Evolutionary conservation across 2,329 filamentous ascomycete species (phyloP).

Genomic region (Rhytidhysteron rufulum): DNA sequence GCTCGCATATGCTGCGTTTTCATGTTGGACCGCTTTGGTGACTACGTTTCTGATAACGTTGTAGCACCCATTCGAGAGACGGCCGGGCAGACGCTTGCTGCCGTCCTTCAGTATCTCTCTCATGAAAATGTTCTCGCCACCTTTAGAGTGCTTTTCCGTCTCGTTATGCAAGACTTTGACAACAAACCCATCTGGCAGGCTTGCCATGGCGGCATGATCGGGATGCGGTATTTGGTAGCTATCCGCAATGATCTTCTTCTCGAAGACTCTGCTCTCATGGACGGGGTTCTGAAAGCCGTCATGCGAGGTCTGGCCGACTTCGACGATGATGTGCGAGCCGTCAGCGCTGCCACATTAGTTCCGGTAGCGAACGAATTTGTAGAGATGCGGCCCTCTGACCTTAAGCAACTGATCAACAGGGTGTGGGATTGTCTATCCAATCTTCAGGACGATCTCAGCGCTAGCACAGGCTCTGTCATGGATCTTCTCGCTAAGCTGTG

Average conservation of each 20-base stretch:
- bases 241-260: constrained; percentile 90
- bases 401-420: constrained; percentile 83
- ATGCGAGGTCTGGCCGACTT: constrained; percentile 90
- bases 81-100: constrained; percentile 88
- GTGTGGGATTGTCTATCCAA: constrained; percentile 98
- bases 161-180: constrained; percentile 87
- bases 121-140: constrained; percentile 75
- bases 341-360: constrained; percentile 94
- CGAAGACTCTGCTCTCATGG: constrained; percentile 78
- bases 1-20: constrained; percentile 92
- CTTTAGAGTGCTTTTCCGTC: constrained; percentile 77
- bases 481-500: constrained; percentile 94
- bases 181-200: constrained; percentile 83
- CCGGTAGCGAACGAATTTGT: constrained; percentile 96
- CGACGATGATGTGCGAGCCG: constrained; percentile 94
- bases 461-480: constrained; percentile 98
- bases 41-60: constrained; percentile 96
- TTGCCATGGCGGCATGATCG: constrained; percentile 97
- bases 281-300: constrained; percentile 85
- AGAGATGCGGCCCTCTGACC: constrained; percentile 69
- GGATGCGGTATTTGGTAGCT: constrained; percentile 88
- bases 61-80: constrained; percentile 95
- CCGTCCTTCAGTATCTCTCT: constrained; percentile 79
- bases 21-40: constrained; percentile 95
- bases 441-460: constrained; percentile 93